phyloP scores from a whole-genome alignment of 345 rosid species.

The Corchorus olitorius region DNA sequence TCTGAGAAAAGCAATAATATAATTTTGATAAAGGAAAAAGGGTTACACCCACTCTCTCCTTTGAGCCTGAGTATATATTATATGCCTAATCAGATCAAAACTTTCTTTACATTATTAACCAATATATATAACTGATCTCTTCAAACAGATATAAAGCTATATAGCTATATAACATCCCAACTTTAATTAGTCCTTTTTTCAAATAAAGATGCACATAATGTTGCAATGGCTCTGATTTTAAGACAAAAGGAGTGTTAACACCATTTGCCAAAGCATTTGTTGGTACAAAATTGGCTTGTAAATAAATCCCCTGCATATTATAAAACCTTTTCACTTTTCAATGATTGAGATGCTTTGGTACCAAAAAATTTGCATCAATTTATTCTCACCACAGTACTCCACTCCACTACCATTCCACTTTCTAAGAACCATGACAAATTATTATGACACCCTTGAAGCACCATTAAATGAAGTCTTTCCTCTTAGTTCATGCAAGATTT shows the following conservation, averaged over 20 bases:
- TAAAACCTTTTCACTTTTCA: background rate
- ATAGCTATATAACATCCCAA: background rate
- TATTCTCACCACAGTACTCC: background rate
- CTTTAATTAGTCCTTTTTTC: background rate
- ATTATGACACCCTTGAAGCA: slow-evolving; percentile 8
- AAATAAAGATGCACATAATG: no score
- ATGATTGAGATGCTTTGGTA: background rate
- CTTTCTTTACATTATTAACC: background rate
- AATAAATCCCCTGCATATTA: background rate
- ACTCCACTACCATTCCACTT: slow-evolving; percentile 16
- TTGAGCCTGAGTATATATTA: no score
- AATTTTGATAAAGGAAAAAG: no score
- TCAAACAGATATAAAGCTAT: background rate
- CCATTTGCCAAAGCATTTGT: slow-evolving; percentile 18
- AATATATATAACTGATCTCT: background rate
- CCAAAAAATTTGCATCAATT: background rate
- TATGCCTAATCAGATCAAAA: background rate
- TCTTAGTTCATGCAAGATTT: background rate
- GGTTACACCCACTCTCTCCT: no score
- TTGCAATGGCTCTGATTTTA: background rate
- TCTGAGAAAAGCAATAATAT: background rate
- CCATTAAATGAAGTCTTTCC: background rate
- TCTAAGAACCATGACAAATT: background rate
- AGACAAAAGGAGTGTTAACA: background rate
- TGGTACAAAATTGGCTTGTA: background rate